phyloP scores from a whole-genome alignment of 106 monocot genomes.

The Gastrodia elata region DNA sequence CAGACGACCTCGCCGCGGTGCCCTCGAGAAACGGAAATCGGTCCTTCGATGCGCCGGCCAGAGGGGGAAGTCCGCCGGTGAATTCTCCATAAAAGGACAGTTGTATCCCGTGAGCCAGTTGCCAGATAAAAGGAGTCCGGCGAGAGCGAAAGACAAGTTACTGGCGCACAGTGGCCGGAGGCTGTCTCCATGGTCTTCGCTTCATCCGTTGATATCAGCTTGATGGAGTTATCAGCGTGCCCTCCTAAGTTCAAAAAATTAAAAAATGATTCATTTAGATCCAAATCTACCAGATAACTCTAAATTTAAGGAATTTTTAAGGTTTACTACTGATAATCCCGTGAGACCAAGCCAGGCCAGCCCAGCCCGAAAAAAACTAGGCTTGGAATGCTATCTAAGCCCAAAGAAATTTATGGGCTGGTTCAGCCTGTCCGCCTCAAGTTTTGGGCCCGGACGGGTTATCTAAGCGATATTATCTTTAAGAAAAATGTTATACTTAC shows the following conservation, averaged over 20 bases:
- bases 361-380: too few relatives aligned
- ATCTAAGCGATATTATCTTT: too few relatives aligned
- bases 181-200: slow-evolving; percentile 93
- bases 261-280: too few relatives aligned
- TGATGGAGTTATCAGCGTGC: slow-evolving; percentile 87
- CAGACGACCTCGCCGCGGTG: slow-evolving; percentile 72
- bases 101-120: slow-evolving; percentile 85
- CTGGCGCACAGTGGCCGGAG: slow-evolving; percentile 65
- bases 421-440: too few relatives aligned
- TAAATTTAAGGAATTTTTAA: too few relatives aligned
- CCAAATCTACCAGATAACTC: too few relatives aligned
- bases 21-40: slow-evolving; percentile 80
- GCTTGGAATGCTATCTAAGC: too few relatives aligned
- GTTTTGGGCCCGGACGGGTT: too few relatives aligned
- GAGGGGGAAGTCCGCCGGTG: slow-evolving; percentile 41
- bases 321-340: too few relatives aligned
- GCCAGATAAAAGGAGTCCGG: slow-evolving; percentile 65
- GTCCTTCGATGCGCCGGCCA: slow-evolving; percentile 65
- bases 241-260: slow-evolving; percentile 36
- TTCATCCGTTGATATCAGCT: slow-evolving; percentile 67
- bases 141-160: slow-evolving; percentile 79
- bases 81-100: slow-evolving; percentile 84
- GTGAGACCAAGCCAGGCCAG: too few relatives aligned
- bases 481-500: too few relatives aligned
- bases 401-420: too few relatives aligned